Evolutionary conservation across 371 early-diverging fungal species (phyloP).

Genomic region (Dipsacomyces acuminosporus): DNA sequence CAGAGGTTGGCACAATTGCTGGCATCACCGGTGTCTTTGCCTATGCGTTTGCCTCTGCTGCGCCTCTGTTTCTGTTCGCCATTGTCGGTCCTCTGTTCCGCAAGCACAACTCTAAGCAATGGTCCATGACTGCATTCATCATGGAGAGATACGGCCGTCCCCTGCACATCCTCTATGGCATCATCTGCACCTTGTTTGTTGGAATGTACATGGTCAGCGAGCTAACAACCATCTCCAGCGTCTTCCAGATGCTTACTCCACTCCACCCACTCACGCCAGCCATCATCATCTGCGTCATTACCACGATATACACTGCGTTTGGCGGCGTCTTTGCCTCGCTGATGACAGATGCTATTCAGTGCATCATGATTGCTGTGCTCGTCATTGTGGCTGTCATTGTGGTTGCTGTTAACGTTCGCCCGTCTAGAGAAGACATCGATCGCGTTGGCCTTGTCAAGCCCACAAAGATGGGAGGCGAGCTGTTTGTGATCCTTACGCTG

Average conservation of each 20-base stretch:
- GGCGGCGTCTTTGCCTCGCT: conserved; percentile 54
- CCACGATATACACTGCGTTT: conserved; percentile 50
- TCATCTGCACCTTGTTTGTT: conserved; percentile 50
- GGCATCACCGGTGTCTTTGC: conserved; percentile 52
- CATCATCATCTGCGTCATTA: conserved; percentile 47
- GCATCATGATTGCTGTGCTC: conserved; percentile 37
- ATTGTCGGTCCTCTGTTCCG: conserved; percentile 49
- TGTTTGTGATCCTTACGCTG: conserved; percentile 46
- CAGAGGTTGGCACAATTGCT: conserved; percentile 50
- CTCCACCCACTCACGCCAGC: conserved; percentile 43
- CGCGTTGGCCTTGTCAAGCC: conserved; percentile 48
- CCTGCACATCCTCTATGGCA: conserved; percentile 45
- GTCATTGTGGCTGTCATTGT: conserved; percentile 45
- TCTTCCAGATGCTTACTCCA: conserved; percentile 43
- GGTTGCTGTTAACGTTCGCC: conserved; percentile 41
- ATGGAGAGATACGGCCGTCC: conserved; percentile 48
- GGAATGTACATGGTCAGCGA: conserved; percentile 50
- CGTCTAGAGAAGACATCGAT: conserved; percentile 40
- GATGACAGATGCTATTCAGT: conserved; percentile 51
- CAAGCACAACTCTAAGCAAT: conserved; percentile 47
- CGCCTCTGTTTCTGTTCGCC: conserved; percentile 47
- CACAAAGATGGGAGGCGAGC: conserved; percentile 50
- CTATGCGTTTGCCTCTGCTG: conserved; percentile 49
- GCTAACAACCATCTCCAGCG: conserved; percentile 48
- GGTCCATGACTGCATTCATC: conserved; percentile 51